A percentile compares a stretch with the other conserved stretches of the same genome.
phyloP scores from a whole-genome alignment of 2,329 filamentous ascomycete species.

The Sordariomycetes sp. region DNA sequence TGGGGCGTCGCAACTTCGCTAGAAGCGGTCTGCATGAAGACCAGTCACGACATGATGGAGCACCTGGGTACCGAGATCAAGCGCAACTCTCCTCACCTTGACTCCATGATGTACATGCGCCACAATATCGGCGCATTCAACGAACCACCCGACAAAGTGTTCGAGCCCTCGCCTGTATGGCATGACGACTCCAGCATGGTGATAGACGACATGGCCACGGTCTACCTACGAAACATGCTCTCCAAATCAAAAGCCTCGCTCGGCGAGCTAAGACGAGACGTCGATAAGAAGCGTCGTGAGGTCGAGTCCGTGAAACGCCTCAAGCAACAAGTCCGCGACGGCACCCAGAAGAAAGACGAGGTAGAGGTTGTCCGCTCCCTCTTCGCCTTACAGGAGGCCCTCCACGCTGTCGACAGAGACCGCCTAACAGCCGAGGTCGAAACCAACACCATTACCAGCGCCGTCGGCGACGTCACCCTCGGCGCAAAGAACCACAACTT shows the following conservation, averaged over 20 bases:
- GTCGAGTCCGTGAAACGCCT: slow-evolving; percentile 68
- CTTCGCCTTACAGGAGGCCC: slow-evolving; percentile 73
- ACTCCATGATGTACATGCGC: slow-evolving; percentile 95
- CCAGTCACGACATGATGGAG: slow-evolving; percentile 63
- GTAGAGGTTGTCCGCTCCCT: slow-evolving; percentile 76
- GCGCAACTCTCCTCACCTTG: slow-evolving; percentile 78
- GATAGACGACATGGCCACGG: slow-evolving; percentile 75
- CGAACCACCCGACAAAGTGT: slow-evolving; percentile 75
- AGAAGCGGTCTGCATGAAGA: slow-evolving; percentile 68
- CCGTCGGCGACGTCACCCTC: slow-evolving; percentile 84
- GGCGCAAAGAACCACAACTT: slow-evolving; percentile 96
- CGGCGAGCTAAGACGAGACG: slow-evolving; percentile 69
- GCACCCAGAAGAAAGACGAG: slow-evolving; percentile 82
- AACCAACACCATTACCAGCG: slow-evolving; percentile 82
- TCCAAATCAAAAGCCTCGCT: slow-evolving; percentile 83
- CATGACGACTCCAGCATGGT: slow-evolving; percentile 86
- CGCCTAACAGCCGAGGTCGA: slow-evolving; percentile 87
- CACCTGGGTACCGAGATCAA: slow-evolving; percentile 73
- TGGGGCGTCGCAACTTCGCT: slow-evolving; percentile 76
- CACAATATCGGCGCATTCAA: slow-evolving; percentile 80
- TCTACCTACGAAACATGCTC: slow-evolving; percentile 85
- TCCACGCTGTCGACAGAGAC: slow-evolving; percentile 77
- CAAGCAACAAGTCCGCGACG: slow-evolving; percentile 70
- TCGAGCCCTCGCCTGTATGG: slow-evolving; percentile 95
- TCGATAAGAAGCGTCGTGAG: slow-evolving; percentile 78